Conservation (phyloP, 164 flowering plant species). For the Tetrastigma voinierianum region DNA sequence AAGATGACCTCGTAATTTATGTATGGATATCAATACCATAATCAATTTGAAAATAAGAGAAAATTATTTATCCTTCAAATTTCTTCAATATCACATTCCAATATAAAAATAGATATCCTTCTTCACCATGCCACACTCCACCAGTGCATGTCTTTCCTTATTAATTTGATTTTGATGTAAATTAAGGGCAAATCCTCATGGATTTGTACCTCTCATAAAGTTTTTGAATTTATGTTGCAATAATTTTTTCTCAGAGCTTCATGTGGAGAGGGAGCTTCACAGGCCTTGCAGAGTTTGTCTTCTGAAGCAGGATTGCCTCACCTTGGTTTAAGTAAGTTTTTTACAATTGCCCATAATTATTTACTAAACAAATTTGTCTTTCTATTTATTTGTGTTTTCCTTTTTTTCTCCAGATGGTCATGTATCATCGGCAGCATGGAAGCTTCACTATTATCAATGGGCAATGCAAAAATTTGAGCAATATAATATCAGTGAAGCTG, state of each 20-base stretch:
- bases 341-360: neutral
- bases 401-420: conserved; percentile 31
- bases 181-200: no score
- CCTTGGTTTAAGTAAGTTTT: conserved; percentile 44
- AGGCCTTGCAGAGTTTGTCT: conserved; percentile 70
- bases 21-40: no score
- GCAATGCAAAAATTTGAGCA: conserved; percentile 94
- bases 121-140: no score
- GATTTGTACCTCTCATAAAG: neutral
- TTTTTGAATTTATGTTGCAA: neutral
- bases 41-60: no score
- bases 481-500: conserved; percentile 76
- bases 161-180: no score
- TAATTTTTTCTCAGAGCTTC: conserved; percentile 61
- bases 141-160: no score
- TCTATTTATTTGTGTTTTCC: neutral
- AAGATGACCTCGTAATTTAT: no score
- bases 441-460: conserved; percentile 93
- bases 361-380: neutral
- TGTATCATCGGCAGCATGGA: conserved; percentile 67
- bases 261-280: conserved; percentile 57
- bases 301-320: conserved; percentile 51
- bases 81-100: no score
- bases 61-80: no score
- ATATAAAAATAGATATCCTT: no score